Evolutionary conservation across 176 grass and related monocot species (phyloP).

Genomic region (Typha latifolia): DNA sequence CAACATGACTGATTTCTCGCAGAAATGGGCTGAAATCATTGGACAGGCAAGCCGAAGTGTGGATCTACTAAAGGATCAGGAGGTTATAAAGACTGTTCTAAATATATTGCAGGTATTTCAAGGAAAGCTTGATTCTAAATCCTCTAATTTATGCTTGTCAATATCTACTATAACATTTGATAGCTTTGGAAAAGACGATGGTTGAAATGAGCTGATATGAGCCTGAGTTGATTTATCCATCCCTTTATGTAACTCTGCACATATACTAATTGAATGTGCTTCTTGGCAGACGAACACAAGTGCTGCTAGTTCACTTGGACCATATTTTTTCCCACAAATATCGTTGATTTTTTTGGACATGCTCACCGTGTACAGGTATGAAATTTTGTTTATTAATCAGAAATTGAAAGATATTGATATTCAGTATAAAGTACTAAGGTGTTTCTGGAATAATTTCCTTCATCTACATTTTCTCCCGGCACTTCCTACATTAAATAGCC

Average conservation of each 20-base stretch:
- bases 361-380: conserved; percentile 94
- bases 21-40: conserved; percentile 99
- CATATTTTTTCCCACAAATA: conserved; percentile 93
- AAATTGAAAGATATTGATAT: background rate
- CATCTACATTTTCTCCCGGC: too few relatives aligned
- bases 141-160: too few relatives aligned
- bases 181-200: too few relatives aligned
- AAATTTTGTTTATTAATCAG: conserved; percentile 14
- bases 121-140: background rate
- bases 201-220: background rate
- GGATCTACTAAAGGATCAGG: conserved; percentile 92
- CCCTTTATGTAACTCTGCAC: background rate
- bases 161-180: too few relatives aligned
- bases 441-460: conserved; percentile 13
- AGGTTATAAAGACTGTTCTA: conserved; percentile 95
- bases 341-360: conserved; percentile 94
- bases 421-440: background rate
- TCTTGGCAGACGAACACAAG: conserved; percentile 90
- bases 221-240: background rate
- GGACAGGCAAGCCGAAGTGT: conserved; percentile 90
- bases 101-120: conserved; percentile 90
- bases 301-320: conserved; percentile 78
- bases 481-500: too few relatives aligned
- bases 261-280: conserved; percentile 16
- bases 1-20: conserved; percentile 5